Conservation (phyloP, 805 yeast species). For the Metschnikowia lachancei region DNA sequence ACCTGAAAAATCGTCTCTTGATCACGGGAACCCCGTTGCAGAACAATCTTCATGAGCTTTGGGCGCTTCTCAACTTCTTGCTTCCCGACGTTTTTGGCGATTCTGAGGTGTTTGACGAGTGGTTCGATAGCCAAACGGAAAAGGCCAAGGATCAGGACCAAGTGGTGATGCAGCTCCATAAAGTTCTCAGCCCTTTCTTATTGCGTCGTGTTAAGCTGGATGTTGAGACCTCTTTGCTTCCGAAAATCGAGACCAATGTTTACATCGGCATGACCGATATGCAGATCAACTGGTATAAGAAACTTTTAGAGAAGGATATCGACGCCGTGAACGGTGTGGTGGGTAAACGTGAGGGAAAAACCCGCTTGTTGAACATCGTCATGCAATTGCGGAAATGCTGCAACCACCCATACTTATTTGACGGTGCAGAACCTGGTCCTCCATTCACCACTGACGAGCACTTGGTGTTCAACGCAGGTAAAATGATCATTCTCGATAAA, state of each 20-base stretch:
- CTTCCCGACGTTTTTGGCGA: constrained; percentile 95
- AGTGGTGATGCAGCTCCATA: constrained; percentile 85
- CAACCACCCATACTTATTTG: constrained; percentile 94
- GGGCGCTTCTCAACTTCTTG: constrained; percentile 90
- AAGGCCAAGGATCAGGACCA: constrained; percentile 58
- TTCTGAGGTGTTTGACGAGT: constrained; percentile 82
- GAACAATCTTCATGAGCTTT: constrained; percentile 89
- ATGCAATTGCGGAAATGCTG: constrained; percentile 97
- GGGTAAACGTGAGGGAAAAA: constrained; percentile 92
- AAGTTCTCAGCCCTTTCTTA: constrained; percentile 82
- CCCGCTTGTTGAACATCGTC: constrained; percentile 85
- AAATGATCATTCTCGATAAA: constrained; percentile 85
- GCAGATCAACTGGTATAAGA: constrained; percentile 92
- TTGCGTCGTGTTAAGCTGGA: constrained; percentile 88
- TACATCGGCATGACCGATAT: constrained; percentile 94
- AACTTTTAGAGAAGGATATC: constrained; percentile 84
- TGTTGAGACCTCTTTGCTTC: constrained; percentile 85
- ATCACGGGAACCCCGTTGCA: constrained; percentile 97
- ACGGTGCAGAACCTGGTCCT: constrained; percentile 99
- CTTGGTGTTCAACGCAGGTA: constrained; percentile 83
- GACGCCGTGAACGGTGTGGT: constrained; percentile 95
- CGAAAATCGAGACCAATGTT: constrained; percentile 85
- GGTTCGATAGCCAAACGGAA: constrained; percentile 66
- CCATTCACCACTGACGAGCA: constrained; percentile 96
- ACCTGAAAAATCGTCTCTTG: constrained; percentile 76